Percentiles rank a stretch among this genome's conserved stretches.
phyloP scores from a whole-genome alignment of 2,329 filamentous ascomycete species.

The Orbilia blumenaviensis region DNA sequence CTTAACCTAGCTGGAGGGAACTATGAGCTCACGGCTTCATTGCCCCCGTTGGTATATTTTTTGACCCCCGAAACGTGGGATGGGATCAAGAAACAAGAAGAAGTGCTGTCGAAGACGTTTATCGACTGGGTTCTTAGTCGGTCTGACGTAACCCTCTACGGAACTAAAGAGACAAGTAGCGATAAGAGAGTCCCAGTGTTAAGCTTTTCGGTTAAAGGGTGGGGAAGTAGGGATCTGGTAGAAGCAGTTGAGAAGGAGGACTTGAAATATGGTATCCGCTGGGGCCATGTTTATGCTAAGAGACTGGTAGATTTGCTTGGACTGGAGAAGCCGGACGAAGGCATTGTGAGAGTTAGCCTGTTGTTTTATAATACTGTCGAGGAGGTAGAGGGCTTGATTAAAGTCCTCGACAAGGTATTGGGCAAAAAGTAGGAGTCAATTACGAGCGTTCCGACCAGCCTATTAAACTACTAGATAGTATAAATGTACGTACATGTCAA shows the following conservation, averaged over 20 bases:
- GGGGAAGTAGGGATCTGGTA: conserved; percentile 43
- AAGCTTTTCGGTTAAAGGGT: conserved; percentile 43
- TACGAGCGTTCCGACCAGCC: too few species aligned
- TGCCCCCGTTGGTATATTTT: conserved; percentile 72
- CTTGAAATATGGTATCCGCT: conserved; percentile 36
- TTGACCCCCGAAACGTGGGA: conserved; percentile 66
- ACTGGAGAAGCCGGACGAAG: conserved; percentile 47
- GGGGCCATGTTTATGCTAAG: conserved; percentile 48
- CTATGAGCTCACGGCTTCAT: conserved; percentile 74
- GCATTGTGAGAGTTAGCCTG: conserved; percentile 41
- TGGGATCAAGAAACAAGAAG: conserved; percentile 69
- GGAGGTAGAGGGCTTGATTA: conserved; percentile 45
- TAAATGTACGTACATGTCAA: too few species aligned
- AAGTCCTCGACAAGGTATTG: conserved; percentile 34
- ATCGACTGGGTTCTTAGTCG: conserved; percentile 69
- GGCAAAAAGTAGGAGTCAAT: not conserved
- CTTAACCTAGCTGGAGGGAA: conserved; percentile 73
- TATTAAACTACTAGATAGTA: too few species aligned
- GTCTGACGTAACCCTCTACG: conserved; percentile 67
- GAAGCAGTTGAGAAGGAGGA: conserved; percentile 43
- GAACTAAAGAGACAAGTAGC: conserved; percentile 24
- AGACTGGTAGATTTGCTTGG: conserved; percentile 38
- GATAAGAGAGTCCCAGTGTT: conserved; percentile 37
- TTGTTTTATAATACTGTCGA: conserved; percentile 51
- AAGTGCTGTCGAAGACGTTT: conserved; percentile 68